Conservation (phyloP, 768 basidiomycete species). For the Xerocomus spinulosus region DNA sequence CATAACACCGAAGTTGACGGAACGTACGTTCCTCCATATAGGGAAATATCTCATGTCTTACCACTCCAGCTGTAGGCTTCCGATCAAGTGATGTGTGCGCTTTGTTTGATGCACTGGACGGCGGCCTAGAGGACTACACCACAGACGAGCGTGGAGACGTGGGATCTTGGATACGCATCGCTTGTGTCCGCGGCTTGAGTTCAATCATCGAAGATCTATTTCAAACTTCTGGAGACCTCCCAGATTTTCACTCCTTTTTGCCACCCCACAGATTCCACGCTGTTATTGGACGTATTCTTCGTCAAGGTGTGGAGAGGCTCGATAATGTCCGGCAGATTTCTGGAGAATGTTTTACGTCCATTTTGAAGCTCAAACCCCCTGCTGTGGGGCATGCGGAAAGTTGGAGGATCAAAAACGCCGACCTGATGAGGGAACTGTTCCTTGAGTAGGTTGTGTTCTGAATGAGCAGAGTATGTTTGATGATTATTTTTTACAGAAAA, state of each 20-base stretch:
- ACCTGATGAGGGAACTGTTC: constrained; percentile 52
- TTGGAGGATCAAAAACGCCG: constrained; percentile 51
- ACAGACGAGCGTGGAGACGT: constrained; percentile 95
- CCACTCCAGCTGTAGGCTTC: constrained; percentile 38
- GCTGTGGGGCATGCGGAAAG: constrained; percentile 32
- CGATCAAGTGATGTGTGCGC: constrained; percentile 40
- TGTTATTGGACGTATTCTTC: constrained; percentile 65
- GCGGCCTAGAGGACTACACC: constrained; percentile 86
- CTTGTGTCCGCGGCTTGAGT: constrained; percentile 65
- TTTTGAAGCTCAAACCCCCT: constrained; percentile 49
- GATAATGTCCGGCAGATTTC: constrained; percentile 86
- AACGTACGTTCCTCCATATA: constrained; percentile 38
- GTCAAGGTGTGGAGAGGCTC: constrained; percentile 86
- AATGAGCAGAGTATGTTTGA: neutral
- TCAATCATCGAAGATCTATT: constrained; percentile 51
- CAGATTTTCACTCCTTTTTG: constrained; percentile 54
- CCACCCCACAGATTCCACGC: constrained; percentile 53
- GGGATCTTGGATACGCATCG: constrained; percentile 90
- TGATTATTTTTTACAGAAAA: constrained; percentile 25
- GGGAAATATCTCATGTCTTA: constrained; percentile 9
- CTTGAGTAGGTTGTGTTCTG: constrained; percentile 35
- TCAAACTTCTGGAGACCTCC: constrained; percentile 35
- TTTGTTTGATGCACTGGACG: constrained; percentile 53
- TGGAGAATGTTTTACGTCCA: constrained; percentile 52
- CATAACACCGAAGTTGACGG: constrained; percentile 38